Base-by-base conservation (phyloP, 306 rosid species). In the Castanea sativa region DNA sequence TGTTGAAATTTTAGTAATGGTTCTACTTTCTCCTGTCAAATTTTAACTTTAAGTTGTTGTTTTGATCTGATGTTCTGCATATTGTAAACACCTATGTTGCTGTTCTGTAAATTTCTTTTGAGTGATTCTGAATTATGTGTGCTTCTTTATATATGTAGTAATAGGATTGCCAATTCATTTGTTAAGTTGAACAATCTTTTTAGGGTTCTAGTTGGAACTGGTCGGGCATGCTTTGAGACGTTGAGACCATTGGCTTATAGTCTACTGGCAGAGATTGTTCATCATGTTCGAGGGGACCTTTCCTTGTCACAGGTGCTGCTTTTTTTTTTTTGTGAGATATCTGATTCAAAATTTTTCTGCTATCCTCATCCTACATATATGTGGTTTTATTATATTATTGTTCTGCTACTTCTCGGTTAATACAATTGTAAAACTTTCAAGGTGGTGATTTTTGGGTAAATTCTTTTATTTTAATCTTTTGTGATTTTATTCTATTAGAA, bases 141-240 rank as follows among this genome's bases (percentile, higher is more conserved):
- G 1, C 38, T 29, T 13, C n/a, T 29, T 13, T 29, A 63, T 19
- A 6, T 29, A 5, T 5, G 4, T 27, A 14, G 20, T 64, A 21
- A 5, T 55, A 35, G 7, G 63, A 1, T 76, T 32, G 75, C 64
- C 16, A 15, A 60, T 57, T 23, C 33, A 49, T 68, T 4, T 29
- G 72, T n/a, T 52, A 64, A 73, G 30, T 21, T 38, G 12, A 67
- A 55, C 71, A 78, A 63, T 75, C 33, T 75, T 21, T 83, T 68
- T 83, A 96, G 99, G 91, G 97, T 91, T 83, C 87, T 96, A 67
- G 98, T 96, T 76, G 99, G 99, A 82, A 87, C 93, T 75, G 99
- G 99, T 58, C 89, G 97, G 63, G 98, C 99, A 61, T 96, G 99
- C 93, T 96, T 93, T 81, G 99, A 96, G 90, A 90, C 98, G 1